Base-by-base conservation (phyloP, 106 monocot species). In the Dendrobium nobile region DNA sequence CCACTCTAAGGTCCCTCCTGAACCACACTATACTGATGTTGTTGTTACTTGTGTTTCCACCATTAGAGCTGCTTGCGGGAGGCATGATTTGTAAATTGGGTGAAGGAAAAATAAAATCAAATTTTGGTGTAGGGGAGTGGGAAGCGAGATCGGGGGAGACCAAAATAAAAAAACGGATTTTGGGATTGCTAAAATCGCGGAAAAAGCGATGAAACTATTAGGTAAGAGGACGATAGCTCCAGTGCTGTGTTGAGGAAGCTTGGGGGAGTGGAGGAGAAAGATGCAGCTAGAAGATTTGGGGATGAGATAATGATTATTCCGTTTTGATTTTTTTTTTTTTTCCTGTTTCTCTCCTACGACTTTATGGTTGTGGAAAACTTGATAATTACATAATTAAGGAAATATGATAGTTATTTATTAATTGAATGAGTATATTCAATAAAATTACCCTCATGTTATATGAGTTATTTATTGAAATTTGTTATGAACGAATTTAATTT, bases 1-100 rank as follows among this genome's bases (percentile, higher is more conserved):
- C 96, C 59, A 96, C 83, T 67, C 96, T 85, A 73, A 96, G 86
- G 75, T 96, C 96, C 67, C 96, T 88, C 80, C 93, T 84, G 87
- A 96, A 96, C 96, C 96, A 93, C 70, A 96, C 96, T 76, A 96
- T 77, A 79, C 87, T 91, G 64, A 54, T 48, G 16, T 20, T 77
- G 40, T 37, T 48, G 20, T n/a, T 20, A 20, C 24, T 64, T 8
- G 64, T 64, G 64, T 64, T 64, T 40, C 73, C 72, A 41, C 18
- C 26, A 73, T 15, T 73, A 26, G 27, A 54, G 31, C 40, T 51
- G 28, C n/a, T 77, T 22, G 0, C 51, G 11, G 18, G 26, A 27
- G 48, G 26, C 51, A 77, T 77, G 51, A 59, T 24, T 64, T 0
- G 51, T 3, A 15, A 51, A 51, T 11, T 16, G 51, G 51, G 13